Evolutionary conservation across 1,284 basidiomycete genomes (phyloP), one percentile per base, ranked within the genome.

Genomic region (Ceratobasidium sp.): DNA sequence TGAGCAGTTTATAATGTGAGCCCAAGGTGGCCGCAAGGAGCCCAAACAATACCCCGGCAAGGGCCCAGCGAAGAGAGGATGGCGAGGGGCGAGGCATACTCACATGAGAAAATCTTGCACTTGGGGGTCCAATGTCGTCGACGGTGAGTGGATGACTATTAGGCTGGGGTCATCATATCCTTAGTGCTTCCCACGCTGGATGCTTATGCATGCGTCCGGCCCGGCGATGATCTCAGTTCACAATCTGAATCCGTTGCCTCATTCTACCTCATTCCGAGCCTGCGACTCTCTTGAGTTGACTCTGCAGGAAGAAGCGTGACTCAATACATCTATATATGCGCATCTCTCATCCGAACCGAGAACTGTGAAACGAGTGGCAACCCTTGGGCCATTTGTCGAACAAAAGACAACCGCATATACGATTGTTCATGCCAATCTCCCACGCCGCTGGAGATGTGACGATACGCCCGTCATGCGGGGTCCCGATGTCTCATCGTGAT

Each of bases 191-290:
- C 69, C 55, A 58, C 55, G 55, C 55, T 41, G 55, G 55, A 39
- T 41, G 55, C 32, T 58, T 58, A 41, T 41, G 36, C n/a, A 58
- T 36, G 34, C 36, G 34, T 34, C 60, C 60, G 60, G 60, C 43
- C 60, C 60, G 57, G 57, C 46, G 57, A 41, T 50, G 45, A 71
- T 71, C 69, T 71, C 69, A 71, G 69, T 71, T 71, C 69, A 70
- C 36, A 55, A 50, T 46, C 60, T 34, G 60, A 62, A 48, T 62
- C 60, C 60, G 60, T n/a, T n/a, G n/a, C n/a, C n/a, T n/a, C n/a
- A n/a, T n/a, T n/a, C n/a, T 14, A 58, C 60, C 48, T 62, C 28
- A 46, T 43, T 30, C 45, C 69, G 69, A 71, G 69, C 4, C 46
- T 61, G 26, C 57, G 36, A 52, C 69, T 71, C 69, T 53, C 46